Base-by-base conservation (phyloP, 192 early-diverging fungal genomes). In the Chytriomyces hyalinus region DNA sequence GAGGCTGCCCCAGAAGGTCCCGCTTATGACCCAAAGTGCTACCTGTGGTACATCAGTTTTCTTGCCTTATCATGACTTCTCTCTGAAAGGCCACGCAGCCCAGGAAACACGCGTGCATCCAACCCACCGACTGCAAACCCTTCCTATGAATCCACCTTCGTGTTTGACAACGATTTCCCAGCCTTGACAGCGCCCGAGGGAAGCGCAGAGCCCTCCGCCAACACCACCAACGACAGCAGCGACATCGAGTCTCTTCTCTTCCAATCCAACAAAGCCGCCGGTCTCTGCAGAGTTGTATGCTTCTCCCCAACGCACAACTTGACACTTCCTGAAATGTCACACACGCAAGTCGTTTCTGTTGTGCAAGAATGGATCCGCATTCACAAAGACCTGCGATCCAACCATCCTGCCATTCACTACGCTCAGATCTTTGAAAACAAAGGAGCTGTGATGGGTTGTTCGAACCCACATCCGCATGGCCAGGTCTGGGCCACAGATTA, bases 351-450 rank as follows among this genome's bases (percentile, higher is more conserved):
- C 67, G 47, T 78, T 28, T 59, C 77, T 24, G 88, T 98, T 20
- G 87, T 98, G 13, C 65, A 88, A 17, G 78, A 84, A 0, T 98
- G 97, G 96, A 90, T 89, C 57, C 36, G 80, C n/a, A 81, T 89
- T 20, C 92, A 92, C 67, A 65, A 79, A 6, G 80, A 87, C 7
- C 80, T 95, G 43, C 15, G 10, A 7, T 7, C 6, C 17, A 79
- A 84, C 6, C 61, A 80, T 6, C 70, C 88, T 15, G 80, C 84
- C 1, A 87, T 98, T 70, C 84, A 86, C 47, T 92, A 99, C 78
- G 92, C 95, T 49, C 95, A 97, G 84, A 86, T 99, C 61, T 99
- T 99, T 88, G 97, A 99, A 77, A 99, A 99, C 87, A 99, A 99
- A 85, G 97, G 97, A 8, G 84, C 92, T 0, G 87, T 90, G 53